Evolutionary conservation across 2,329 filamentous ascomycete species (phyloP), one percentile per base, ranked within the genome.

Genomic region (Trichoderma aggressivum): DNA sequence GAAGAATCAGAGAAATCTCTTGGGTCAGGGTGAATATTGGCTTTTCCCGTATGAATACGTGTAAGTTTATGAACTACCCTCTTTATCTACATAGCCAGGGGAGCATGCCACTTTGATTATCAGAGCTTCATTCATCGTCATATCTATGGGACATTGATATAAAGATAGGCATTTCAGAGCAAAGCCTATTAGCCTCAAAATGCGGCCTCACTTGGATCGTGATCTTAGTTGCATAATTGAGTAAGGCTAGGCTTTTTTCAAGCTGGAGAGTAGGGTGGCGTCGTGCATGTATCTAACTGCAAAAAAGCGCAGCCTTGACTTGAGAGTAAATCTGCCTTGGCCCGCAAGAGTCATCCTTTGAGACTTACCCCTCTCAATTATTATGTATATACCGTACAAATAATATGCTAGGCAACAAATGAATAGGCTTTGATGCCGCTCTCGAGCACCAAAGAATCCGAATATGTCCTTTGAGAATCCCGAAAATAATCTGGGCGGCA

Each of bases 51-150:
- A 18, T 43, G 39, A 43, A 1, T 43, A 16, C 0, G 39, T 43
- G 39, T 43, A 43, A n/a, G 18, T 43, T 43, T 10, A n/a, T 10
- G 39, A n/a, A 43, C n/a, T n/a, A 7, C 0, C 39, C n/a, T 43
- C 2, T 43, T 0, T 43, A n/a, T 10, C n/a, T n/a, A n/a, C n/a
- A 7, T 8, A n/a, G 18, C 39, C 39, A 43, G n/a, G 18, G 5
- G 16, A 3, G 3, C 16, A n/a, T n/a, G n/a, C 39, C 7, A 2
- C 1, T 10, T 10, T 0, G 16, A n/a, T 43, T n/a, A 16, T 3
- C n/a, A 7, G 16, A n/a, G 16, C 7, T 43, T n/a, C 1, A 7
- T 1, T n/a, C 7, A 43, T 43, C 39, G 2, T 1, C 16, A 3
- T 43, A 43, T 43, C 26, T 28, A 43, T 43, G 3, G 39, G 1